Evolutionary conservation across 2,329 filamentous ascomycete species (phyloP).

Genomic region (Colletotrichum sansevieriae): DNA sequence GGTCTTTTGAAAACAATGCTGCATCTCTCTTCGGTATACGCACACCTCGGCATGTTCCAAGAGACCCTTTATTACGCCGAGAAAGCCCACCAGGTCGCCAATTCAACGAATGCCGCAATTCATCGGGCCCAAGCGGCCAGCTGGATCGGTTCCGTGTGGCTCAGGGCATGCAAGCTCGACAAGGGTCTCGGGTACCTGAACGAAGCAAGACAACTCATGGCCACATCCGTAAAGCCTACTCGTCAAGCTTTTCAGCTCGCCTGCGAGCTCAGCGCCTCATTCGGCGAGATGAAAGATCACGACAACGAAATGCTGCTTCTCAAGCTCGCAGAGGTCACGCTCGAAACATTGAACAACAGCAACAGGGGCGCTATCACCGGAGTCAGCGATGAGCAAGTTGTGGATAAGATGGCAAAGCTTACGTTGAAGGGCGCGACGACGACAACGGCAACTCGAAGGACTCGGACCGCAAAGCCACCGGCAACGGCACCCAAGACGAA

Average conservation of each 20-base stretch:
- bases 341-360: slow-evolving; percentile 32
- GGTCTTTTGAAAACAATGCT: slow-evolving; percentile 79
- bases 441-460: slow-evolving; percentile 37
- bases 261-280: slow-evolving; percentile 69
- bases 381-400: slow-evolving; percentile 49
- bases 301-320: slow-evolving; percentile 60
- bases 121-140: slow-evolving; percentile 67
- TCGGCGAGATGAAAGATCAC: slow-evolving; percentile 61
- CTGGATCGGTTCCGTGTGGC: slow-evolving; percentile 67
- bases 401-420: slow-evolving; percentile 52
- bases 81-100: slow-evolving; percentile 83
- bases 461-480: slow-evolving; percentile 44
- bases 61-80: slow-evolving; percentile 92
- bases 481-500: slow-evolving; percentile 32
- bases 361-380: slow-evolving; percentile 21
- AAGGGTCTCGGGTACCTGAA: slow-evolving; percentile 69
- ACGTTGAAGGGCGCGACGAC: slow-evolving; percentile 46
- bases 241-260: slow-evolving; percentile 61
- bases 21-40: slow-evolving; percentile 82
- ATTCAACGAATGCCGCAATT: slow-evolving; percentile 73
- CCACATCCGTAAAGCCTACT: slow-evolving; percentile 57
- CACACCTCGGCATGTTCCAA: slow-evolving; percentile 86
- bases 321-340: slow-evolving; percentile 62
- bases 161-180: slow-evolving; percentile 69
- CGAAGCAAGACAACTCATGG: slow-evolving; percentile 65